Base-by-base conservation (phyloP, 2,329 filamentous ascomycete genomes). In the Nothopassalora personata region DNA sequence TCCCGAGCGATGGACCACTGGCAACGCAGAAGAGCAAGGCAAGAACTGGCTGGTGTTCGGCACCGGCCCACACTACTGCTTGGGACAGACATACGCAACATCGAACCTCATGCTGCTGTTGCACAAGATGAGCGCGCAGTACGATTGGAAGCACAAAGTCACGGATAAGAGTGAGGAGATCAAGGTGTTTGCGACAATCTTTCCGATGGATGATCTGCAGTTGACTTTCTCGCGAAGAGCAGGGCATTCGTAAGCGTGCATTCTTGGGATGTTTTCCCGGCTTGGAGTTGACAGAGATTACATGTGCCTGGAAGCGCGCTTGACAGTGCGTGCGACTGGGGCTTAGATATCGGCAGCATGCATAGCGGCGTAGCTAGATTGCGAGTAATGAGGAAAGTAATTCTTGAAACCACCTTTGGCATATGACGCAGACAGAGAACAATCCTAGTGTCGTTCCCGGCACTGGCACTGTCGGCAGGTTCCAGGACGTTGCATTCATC, bases 1-100 rank as follows among this genome's bases (percentile, higher is more conserved):
- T 70, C 93, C 93, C 1, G 69, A 97, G 66, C 85, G 93, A 68
- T 97, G 94, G 85, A 93, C 93, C 74, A 84, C 83, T 1, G 94
- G 93, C 60, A 89, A 92, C 68, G 94, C 93, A 11, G 92, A 96
- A 75, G 85, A 88, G 74, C 88, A 93, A 67, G 88, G 87, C 72
- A 97, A 97, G 87, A 99, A 97, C 81, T 97, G 87, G 81, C 83
- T 99, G 54, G 92, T 97, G 18, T 97, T 99, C 69, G 94, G 94
- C 70, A 92, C 90, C 18, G 94, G 94, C 7, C 90, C 94, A 68
- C 94, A 97, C 78, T 96, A 97, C 80, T 99, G 94, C 75, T 82
- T 97, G 36, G 94, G 93, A 54, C 93, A 97, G 79, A 87, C 87
- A 48, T 99, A 97, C 71, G 94, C 91, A 8, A 87, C 90, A 74